Evolutionary conservation across 768 basidiomycete species (phyloP).

Genomic region (Candolleomyces eurysporus): DNA sequence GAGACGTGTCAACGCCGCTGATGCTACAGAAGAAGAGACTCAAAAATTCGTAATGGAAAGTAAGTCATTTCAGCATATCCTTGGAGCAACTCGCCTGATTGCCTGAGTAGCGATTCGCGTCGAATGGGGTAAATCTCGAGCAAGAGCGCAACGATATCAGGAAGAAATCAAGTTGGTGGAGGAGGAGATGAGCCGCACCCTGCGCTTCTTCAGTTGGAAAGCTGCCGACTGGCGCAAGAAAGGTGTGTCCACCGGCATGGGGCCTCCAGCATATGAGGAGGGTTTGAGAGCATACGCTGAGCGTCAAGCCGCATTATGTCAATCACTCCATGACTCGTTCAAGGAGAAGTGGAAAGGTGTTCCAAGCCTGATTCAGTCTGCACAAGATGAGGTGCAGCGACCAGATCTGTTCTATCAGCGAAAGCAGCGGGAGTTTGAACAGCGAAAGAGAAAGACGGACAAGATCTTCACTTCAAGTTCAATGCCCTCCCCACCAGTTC

Average conservation of each 20-base stretch:
- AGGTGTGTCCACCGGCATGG: background rate
- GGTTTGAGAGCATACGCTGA: background rate
- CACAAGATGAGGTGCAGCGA: background rate
- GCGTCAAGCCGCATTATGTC: background rate
- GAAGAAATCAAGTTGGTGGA: constrained; percentile 14
- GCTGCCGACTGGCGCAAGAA: constrained; percentile 5
- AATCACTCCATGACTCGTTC: background rate
- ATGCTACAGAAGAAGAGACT: background rate
- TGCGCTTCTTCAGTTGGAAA: constrained; percentile 10
- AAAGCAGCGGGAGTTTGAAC: background rate
- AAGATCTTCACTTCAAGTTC: no score
- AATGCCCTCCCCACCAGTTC: no score
- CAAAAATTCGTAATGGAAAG: background rate
- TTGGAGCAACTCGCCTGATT: no score
- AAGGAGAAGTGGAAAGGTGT: background rate
- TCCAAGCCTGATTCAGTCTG: background rate
- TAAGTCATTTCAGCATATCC: background rate
- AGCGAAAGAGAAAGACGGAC: no score
- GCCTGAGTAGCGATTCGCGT: background rate
- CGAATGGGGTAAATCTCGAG: constrained; percentile 1
- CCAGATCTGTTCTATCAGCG: background rate
- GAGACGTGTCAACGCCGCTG: background rate
- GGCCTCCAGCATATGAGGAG: background rate
- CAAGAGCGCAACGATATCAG: background rate
- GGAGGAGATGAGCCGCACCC: constrained; percentile 15